Percentiles rank a stretch among this genome's conserved stretches.
phyloP scores from a whole-genome alignment of 441 rosid genomes.

The Euphorbia celastroides region DNA sequence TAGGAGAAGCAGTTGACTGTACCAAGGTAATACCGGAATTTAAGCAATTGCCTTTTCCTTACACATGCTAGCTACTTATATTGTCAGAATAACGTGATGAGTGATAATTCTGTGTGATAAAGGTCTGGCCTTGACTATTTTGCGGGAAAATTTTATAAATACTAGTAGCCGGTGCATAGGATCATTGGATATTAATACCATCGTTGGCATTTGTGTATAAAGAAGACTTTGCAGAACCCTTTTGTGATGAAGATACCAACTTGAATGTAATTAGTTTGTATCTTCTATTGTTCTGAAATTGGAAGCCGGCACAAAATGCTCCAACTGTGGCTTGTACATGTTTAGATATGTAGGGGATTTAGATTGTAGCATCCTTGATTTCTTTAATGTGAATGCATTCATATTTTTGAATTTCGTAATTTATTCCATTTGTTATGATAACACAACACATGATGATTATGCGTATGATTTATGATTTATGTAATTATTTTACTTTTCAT shows the following conservation, averaged over 20 bases:
- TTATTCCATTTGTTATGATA: no score
- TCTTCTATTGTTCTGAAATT: conserved; percentile 12
- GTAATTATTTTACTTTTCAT: background rate
- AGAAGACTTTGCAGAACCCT: conserved; percentile 16
- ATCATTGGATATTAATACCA: background rate
- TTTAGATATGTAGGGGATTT: conserved; percentile 16
- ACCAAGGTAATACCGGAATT: background rate
- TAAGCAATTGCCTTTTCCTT: background rate
- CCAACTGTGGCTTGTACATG: conserved; percentile 26
- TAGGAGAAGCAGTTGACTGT: background rate
- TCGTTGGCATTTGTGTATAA: conserved; percentile 5
- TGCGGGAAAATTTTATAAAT: background rate
- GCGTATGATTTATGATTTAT: no score
- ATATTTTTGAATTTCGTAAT: no score
- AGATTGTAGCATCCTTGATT: conserved; percentile 18
- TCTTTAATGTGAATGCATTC: conserved; percentile 18
- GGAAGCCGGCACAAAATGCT: conserved; percentile 9
- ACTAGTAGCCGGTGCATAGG: background rate
- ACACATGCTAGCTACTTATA: conserved; percentile 4
- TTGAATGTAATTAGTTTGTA: background rate
- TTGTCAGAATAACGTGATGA: conserved; percentile 10
- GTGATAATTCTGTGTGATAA: conserved; percentile 3
- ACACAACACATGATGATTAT: no score
- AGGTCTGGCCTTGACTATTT: conserved; percentile 11
- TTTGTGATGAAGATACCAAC: conserved; percentile 21